A percentile compares a stretch with the other conserved stretches of the same genome.
Evolutionary conservation across 208 protist species (phyloP).

Genomic region (Acanthamoeba culbertsoni): DNA sequence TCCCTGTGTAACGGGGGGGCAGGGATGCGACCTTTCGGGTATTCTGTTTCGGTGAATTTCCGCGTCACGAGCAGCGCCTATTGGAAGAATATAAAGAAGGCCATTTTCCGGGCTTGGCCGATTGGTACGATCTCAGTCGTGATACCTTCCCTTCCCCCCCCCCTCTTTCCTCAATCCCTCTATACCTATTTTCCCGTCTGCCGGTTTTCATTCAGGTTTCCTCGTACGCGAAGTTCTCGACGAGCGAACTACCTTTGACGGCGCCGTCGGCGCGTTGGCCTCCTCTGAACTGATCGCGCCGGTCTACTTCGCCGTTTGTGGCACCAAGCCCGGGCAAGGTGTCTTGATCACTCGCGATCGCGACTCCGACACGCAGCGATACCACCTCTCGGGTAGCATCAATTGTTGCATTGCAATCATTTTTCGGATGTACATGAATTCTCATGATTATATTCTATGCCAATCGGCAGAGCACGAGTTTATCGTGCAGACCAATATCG

Average conservation of each 20-base stretch:
- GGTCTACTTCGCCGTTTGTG: conserved; percentile 52
- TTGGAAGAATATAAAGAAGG: conserved; percentile 33
- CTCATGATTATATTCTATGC: neutral
- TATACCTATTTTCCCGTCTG: neutral
- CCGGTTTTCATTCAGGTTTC: neutral
- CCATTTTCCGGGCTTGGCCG: conserved; percentile 9
- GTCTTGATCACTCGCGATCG: conserved; percentile 10
- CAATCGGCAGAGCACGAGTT: neutral
- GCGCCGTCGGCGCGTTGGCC: neutral
- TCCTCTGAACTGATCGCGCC: conserved; percentile 35
- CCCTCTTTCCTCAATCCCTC: neutral
- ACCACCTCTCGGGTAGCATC: neutral
- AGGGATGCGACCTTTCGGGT: neutral
- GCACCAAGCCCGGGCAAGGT: neutral
- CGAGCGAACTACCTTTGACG: neutral
- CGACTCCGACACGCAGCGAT: neutral
- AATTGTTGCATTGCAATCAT: neutral
- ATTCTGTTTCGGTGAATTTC: conserved; percentile 61
- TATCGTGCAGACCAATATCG: conserved; percentile 44
- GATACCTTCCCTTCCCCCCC: neutral
- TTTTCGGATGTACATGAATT: neutral
- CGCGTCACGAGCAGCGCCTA: neutral
- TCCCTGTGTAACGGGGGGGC: neutral
- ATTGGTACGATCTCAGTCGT: neutral
- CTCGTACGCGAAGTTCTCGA: conserved; percentile 38